A percentile compares a stretch with the other conserved stretches of the same genome.
Evolutionary conservation across 805 yeast species (phyloP).

Genomic region (Yarrowia divulgata): DNA sequence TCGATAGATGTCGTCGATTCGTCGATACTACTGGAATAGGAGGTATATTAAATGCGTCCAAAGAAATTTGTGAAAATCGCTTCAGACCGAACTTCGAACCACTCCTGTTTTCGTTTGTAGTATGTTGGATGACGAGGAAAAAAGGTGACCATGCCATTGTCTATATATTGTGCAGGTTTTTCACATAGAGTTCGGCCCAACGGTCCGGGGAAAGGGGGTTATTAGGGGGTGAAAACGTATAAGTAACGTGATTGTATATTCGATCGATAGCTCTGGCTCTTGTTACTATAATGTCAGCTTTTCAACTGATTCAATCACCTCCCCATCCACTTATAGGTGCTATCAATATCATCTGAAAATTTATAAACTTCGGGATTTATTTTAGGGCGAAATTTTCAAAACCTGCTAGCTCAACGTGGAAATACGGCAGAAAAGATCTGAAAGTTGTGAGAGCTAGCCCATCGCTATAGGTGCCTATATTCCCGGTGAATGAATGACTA

Average conservation of each 20-base stretch:
- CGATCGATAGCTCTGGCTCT: neutral
- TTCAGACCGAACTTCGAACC: slow-evolving; percentile 37
- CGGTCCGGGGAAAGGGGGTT: neutral
- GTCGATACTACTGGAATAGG: slow-evolving; percentile 2
- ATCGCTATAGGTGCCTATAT: too few relatives aligned
- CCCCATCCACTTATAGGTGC: neutral
- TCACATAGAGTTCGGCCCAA: neutral
- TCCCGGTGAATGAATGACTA: neutral
- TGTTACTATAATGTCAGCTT: neutral
- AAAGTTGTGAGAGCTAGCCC: neutral
- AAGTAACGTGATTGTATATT: neutral
- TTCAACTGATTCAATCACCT: too few relatives aligned
- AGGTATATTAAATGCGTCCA: slow-evolving; percentile 37
- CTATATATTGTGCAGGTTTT: slow-evolving; percentile 31
- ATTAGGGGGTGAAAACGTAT: neutral
- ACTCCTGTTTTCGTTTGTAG: slow-evolving; percentile 27
- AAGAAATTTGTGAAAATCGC: slow-evolving; percentile 10
- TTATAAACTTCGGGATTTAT: neutral
- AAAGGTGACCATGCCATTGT: neutral
- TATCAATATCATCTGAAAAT: neutral
- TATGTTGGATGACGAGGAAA: slow-evolving; percentile 28
- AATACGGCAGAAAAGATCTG: neutral
- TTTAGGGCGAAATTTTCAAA: neutral
- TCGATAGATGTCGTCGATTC: neutral
- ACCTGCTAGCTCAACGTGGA: neutral